Base-by-base conservation (phyloP, 1,139 yeast species). In the Hemisphaericaspora lyxosophila region DNA sequence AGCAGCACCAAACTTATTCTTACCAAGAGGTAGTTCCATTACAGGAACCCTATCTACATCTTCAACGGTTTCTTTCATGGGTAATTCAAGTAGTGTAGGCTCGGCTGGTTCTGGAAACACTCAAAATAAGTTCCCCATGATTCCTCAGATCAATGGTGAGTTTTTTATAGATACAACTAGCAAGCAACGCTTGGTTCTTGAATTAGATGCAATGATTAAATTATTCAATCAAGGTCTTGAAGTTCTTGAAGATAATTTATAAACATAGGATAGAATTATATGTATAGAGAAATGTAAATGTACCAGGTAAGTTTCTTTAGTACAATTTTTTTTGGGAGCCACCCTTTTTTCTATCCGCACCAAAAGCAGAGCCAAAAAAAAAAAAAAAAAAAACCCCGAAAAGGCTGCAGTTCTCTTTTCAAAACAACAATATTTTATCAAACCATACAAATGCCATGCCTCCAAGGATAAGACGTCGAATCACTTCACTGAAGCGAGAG, bases 401-500 rank as follows among this genome's bases (percentile, higher is more conserved):
- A n/a, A n/a, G n/a, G n/a, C n/a, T n/a, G n/a, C n/a, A n/a, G n/a
- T n/a, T n/a, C n/a, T 33, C 35, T 19, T 19, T 6, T 19, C 20
- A 36, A 9, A 17, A 25, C 14, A 31, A 13, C 22, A 16, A 18
- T 17, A 26, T 26, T 15, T 8, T 23, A 14, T 20, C 15, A 17
- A 33, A 14, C 18, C 9, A 7, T 27, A 9, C 20, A 7, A 18
- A 17, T 36, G 43, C 29, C 39, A 69, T 69, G 73, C 62, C 74
- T 16, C 70, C 73, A 25, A 67, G 75, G 32, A 67, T 70, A 53
- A 62, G 75, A 53, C 61, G 75, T 45, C 63, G 75, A 39, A 70
- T 70, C 42, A 70, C 75, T 34, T 53, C 69, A 53, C 71, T 81
- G 51, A 49, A 72, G 58, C 40, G 75, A 56, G 66, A 74, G 45